Conservation (phyloP, 2,329 filamentous ascomycete genomes). For the Madurella fahalii region DNA sequence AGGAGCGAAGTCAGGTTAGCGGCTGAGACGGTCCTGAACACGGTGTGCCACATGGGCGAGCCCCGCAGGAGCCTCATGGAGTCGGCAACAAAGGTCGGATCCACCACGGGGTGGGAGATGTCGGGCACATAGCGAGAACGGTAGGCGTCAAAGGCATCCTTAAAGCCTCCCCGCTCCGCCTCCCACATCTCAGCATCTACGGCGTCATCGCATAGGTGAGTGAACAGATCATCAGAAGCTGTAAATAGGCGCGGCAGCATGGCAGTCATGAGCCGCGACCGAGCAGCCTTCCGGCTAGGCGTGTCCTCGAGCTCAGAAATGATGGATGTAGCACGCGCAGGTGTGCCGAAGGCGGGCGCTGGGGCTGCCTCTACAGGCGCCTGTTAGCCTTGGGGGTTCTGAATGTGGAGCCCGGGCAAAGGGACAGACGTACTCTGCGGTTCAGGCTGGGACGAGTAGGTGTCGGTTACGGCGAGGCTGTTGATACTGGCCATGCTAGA, state of each 20-base stretch:
- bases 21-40: slow-evolving; percentile 10
- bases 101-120: slow-evolving; percentile 11
- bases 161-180: background rate
- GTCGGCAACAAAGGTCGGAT: slow-evolving; percentile 11
- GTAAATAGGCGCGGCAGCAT: slow-evolving; percentile 11
- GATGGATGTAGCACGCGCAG: background rate
- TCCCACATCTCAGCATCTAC: slow-evolving; percentile 15
- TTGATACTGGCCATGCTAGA: slow-evolving; percentile 15
- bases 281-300: slow-evolving; percentile 3
- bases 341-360: background rate
- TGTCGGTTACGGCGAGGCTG: slow-evolving; percentile 9
- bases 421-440: slow-evolving; percentile 12
- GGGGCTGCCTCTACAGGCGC: background rate
- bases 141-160: slow-evolving; percentile 10
- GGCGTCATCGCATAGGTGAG: slow-evolving; percentile 8
- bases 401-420: too few species aligned
- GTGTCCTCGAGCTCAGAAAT: slow-evolving; percentile 5
- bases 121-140: slow-evolving; percentile 11
- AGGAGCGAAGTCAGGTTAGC: slow-evolving; percentile 21
- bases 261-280: slow-evolving; percentile 5
- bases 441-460: slow-evolving; percentile 19
- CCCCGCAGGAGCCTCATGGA: slow-evolving; percentile 4
- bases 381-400: background rate
- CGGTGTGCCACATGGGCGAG: slow-evolving; percentile 1
- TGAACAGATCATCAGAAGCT: slow-evolving; percentile 15